phyloP scores from a whole-genome alignment of 345 rosid species.

The Zanthoxylum bungeanum region DNA sequence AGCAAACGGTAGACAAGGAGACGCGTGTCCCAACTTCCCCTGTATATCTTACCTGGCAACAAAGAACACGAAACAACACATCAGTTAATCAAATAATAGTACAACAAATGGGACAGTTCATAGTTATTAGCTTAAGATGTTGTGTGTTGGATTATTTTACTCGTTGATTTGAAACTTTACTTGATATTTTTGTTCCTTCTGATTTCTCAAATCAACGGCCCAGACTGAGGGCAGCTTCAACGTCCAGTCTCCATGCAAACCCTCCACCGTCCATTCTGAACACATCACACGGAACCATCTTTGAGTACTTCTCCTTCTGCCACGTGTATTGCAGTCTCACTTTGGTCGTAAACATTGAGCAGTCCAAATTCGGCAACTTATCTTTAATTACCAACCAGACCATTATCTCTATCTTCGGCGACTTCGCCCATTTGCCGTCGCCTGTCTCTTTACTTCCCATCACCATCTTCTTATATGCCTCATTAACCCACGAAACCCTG shows the following conservation, averaged over 20 bases:
- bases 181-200: neutral
- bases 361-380: conserved; percentile 28
- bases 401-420: conserved; percentile 2
- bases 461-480: conserved; percentile 54
- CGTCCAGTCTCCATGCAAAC: conserved; percentile 84
- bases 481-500: conserved; percentile 59
- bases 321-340: conserved; percentile 62
- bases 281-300: conserved; percentile 74
- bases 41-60: conserved; percentile 7
- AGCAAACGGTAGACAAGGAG: neutral
- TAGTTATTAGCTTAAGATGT: too few species aligned
- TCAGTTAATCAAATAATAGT: neutral
- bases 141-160: neutral
- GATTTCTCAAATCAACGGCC: conserved; percentile 28
- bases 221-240: conserved; percentile 71
- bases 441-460: conserved; percentile 17
- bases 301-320: conserved; percentile 38
- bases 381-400: conserved; percentile 48
- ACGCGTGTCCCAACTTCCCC: neutral
- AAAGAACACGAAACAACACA: conserved; percentile 3
- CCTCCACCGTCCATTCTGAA: conserved; percentile 77
- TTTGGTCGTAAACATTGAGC: conserved; percentile 45
- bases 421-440: neutral
- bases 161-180: neutral
- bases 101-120: neutral